Base-by-base conservation (phyloP, 148 eudicot genomes). In the Cornus florida region DNA sequence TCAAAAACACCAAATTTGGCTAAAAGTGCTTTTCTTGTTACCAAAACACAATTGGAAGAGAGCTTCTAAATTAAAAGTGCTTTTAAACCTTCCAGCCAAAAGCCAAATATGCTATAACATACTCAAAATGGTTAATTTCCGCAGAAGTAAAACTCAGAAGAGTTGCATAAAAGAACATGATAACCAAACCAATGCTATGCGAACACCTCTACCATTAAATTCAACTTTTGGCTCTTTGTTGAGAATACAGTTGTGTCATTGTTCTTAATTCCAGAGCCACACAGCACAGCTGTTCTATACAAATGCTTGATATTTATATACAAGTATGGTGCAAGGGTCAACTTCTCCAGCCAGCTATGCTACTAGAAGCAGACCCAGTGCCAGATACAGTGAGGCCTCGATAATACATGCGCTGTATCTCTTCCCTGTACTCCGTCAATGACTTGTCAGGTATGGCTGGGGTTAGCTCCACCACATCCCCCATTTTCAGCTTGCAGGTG, bases 331-430 rank as follows among this genome's bases (percentile, higher is more conserved):
- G 48, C 6, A 53, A 13, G 59, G 3, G 59, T 88, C 86, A 89
- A 76, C 84, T 87, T 83, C 89, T 83, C 88, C 88, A 84, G 32
- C 93, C 90, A 78, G 81, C 88, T 77, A 78, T 72, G 71, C 78
- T 74, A 8, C 70, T 48, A 53, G 86, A 60, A 31, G 87, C 75
- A 22, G 78, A 32, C 64, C 74, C 75, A 0, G 87, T 46, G 62
- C 35, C 72, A 5, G 91, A 79, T 19, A 86, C 80, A 7, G 87
- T 65, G 5, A 75, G 84, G 70, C 96, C 96, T 32, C 86, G 76
- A 83, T 90, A 78, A 67, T 96, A 96, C 98, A 96, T 93, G 38
- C 99, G 94, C 75, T 93, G 94, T 67, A 95, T 93, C 89, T 92
- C 95, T 85, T 95, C 97, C 84, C 97, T 85, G 90, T 90, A 92